A percentile compares a stretch with the other conserved stretches of the same genome.
Evolutionary conservation across 179 eudicot genomes (phyloP).

Genomic region (Silene noctiflora): DNA sequence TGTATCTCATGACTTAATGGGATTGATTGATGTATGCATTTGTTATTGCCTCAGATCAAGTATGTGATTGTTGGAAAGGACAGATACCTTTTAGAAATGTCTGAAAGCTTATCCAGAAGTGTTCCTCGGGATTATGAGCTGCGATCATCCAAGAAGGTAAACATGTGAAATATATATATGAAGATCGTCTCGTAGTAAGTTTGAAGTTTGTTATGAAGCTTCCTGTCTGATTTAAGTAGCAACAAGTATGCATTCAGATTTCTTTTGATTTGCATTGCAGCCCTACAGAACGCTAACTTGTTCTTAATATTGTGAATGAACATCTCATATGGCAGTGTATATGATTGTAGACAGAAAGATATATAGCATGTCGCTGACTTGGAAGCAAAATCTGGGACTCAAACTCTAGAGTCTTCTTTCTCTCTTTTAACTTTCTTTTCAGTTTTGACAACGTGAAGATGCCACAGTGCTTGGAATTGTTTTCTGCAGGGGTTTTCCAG

Average conservation of each 20-base stretch:
- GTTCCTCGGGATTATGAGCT: constrained; percentile 73
- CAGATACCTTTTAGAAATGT: constrained; percentile 81
- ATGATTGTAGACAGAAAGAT: not conserved
- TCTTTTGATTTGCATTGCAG: not conserved
- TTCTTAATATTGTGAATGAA: not conserved
- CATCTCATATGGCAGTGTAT: not conserved
- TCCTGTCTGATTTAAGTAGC: constrained; percentile 14
- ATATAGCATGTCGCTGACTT: not conserved
- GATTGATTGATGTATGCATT: constrained; percentile 5
- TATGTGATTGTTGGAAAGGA: constrained; percentile 91
- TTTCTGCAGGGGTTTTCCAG: constrained; percentile 71
- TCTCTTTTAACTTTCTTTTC: not conserved
- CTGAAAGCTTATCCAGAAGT: constrained; percentile 54
- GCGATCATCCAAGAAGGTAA: constrained; percentile 91
- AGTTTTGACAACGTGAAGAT: not conserved
- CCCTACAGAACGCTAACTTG: not conserved
- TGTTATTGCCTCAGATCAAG: constrained; percentile 47
- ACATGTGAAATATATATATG: not conserved
- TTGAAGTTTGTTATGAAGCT: constrained; percentile 1
- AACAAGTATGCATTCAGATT: not conserved
- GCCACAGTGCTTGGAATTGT: not conserved
- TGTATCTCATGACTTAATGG: constrained; percentile 17
- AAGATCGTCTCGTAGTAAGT: not conserved
- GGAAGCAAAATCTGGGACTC: not conserved
- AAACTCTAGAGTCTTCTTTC: not conserved